Percentiles rank a stretch among this genome's conserved stretches.
Evolutionary conservation across 257 asterid species (phyloP).

Genomic region (Ophiorrhiza pumila): DNA sequence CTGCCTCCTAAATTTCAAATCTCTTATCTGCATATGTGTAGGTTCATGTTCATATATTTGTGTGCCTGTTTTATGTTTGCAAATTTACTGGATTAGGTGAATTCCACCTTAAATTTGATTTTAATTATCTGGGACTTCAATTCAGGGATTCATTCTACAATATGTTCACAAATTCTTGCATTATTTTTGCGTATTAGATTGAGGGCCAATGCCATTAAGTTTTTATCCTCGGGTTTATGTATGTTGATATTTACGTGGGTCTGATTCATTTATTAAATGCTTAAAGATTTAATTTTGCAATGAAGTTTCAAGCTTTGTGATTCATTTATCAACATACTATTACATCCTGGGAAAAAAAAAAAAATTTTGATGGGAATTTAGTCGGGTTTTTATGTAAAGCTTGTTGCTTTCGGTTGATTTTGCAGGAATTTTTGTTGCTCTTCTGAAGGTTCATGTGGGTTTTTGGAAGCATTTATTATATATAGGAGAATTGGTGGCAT

Average conservation of each 20-base stretch:
- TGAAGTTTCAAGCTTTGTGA: conserved; percentile 1
- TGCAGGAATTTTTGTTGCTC: conserved; percentile 9
- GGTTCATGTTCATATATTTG: neutral
- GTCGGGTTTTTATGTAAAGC: neutral
- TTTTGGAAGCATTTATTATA: conserved; percentile 5
- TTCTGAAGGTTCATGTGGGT: neutral
- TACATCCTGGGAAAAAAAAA: neutral
- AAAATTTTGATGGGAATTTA: neutral
- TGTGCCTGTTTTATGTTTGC: neutral
- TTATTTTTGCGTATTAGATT: neutral
- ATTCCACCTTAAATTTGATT: neutral
- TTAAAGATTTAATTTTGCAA: neutral
- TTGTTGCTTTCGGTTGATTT: neutral
- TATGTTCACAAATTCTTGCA: neutral
- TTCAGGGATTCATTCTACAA: neutral
- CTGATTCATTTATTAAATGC: neutral
- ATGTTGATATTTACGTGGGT: neutral
- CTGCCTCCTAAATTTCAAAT: neutral
- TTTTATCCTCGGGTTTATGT: neutral
- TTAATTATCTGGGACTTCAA: neutral
- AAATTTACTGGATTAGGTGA: neutral
- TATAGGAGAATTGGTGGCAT: neutral
- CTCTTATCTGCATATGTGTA: neutral
- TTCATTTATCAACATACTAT: neutral
- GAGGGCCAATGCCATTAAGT: conserved; percentile 4